phyloP scores from a whole-genome alignment of 1,139 yeast genomes.

The Pichia sp. region DNA sequence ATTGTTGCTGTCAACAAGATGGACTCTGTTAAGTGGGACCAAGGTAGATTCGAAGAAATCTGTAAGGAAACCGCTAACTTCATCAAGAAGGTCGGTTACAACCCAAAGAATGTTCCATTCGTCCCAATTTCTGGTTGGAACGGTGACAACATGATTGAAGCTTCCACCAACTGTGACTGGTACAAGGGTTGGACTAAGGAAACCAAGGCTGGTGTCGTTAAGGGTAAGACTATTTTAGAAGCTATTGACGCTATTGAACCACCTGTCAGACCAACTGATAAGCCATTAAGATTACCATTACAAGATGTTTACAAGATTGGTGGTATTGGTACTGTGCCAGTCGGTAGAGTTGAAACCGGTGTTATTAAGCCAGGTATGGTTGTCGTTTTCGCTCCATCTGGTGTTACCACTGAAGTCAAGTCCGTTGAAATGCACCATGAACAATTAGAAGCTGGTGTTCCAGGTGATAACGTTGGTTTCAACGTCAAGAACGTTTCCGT shows the following conservation, averaged over 20 bases:
- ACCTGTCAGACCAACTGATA: slow-evolving; percentile 79
- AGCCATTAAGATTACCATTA: slow-evolving; percentile 86
- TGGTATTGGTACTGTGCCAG: slow-evolving; percentile 93
- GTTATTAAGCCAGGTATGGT: slow-evolving; percentile 87
- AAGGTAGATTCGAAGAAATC: slow-evolving; percentile 73
- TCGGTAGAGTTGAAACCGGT: slow-evolving; percentile 93
- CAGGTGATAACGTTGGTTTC: slow-evolving; percentile 96
- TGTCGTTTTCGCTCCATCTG: slow-evolving; percentile 86
- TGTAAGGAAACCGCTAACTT: slow-evolving; percentile 79
- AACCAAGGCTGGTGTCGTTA: slow-evolving; percentile 65
- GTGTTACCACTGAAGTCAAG: slow-evolving; percentile 89
- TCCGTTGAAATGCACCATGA: slow-evolving; percentile 95
- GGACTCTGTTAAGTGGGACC: slow-evolving; percentile 87
- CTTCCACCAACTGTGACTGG: slow-evolving; percentile 80
- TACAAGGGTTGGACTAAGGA: slow-evolving; percentile 88
- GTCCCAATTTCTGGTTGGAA: slow-evolving; percentile 92
- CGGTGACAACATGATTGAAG: slow-evolving; percentile 90
- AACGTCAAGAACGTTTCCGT: slow-evolving; percentile 92
- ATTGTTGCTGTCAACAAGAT: slow-evolving; percentile 90
- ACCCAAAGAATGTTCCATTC: slow-evolving; percentile 88
- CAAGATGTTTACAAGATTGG: slow-evolving; percentile 92
- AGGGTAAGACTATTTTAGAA: slow-evolving; percentile 84
- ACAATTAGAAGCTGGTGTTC: slow-evolving; percentile 74
- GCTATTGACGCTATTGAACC: slow-evolving; percentile 85
- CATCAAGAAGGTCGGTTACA: slow-evolving; percentile 91